Percentiles rank a stretch among this genome's conserved stretches.
These are phyloP conservation scores for Nemania abortiva DNA, from an alignment of 2,329 filamentous ascomycete genomes.

Conservation along the genomic window DNA sequence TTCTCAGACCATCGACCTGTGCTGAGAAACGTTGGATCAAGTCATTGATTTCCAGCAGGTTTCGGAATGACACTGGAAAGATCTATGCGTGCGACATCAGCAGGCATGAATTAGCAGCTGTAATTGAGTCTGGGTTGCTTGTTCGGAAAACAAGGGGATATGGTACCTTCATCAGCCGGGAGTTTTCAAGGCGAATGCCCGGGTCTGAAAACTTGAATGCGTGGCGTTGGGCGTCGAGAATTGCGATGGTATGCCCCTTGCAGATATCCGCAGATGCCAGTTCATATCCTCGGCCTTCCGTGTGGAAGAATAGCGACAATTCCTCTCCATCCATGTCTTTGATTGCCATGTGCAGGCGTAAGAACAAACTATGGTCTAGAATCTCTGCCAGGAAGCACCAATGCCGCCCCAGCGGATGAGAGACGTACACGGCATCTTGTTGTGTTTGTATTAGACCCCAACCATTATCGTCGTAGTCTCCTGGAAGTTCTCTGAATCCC, in stretches of 20 bases:
- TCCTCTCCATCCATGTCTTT: slow-evolving; percentile 14
- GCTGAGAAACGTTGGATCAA: slow-evolving; percentile 18
- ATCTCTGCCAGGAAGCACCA: slow-evolving; percentile 28
- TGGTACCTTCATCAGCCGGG: slow-evolving; percentile 13
- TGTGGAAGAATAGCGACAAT: slow-evolving; percentile 27
- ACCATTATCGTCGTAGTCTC: background rate
- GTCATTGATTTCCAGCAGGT: slow-evolving; percentile 18
- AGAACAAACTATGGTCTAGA: background rate
- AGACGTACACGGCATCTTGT: too few relatives aligned
- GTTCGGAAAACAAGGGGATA: too few relatives aligned
- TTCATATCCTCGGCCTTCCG: slow-evolving; percentile 20
- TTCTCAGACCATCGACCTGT: slow-evolving; percentile 9
- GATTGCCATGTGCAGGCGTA: slow-evolving; percentile 27
- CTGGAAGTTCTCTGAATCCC: slow-evolving; percentile 7
- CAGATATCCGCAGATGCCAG: background rate
- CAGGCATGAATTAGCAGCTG: too few relatives aligned
- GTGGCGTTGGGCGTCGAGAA: slow-evolving; percentile 18
- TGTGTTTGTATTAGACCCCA: slow-evolving; percentile 1
- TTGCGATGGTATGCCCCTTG: slow-evolving; percentile 21
- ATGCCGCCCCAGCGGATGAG: slow-evolving; percentile 6
- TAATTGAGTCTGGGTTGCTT: too few relatives aligned
- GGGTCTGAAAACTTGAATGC: background rate
- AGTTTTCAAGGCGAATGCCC: slow-evolving; percentile 21
- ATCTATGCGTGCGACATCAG: slow-evolving; percentile 6
- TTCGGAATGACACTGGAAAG: slow-evolving; percentile 14